Conservation (phyloP, 2,329 filamentous ascomycete genomes). For the Periconia macrospinosa region DNA sequence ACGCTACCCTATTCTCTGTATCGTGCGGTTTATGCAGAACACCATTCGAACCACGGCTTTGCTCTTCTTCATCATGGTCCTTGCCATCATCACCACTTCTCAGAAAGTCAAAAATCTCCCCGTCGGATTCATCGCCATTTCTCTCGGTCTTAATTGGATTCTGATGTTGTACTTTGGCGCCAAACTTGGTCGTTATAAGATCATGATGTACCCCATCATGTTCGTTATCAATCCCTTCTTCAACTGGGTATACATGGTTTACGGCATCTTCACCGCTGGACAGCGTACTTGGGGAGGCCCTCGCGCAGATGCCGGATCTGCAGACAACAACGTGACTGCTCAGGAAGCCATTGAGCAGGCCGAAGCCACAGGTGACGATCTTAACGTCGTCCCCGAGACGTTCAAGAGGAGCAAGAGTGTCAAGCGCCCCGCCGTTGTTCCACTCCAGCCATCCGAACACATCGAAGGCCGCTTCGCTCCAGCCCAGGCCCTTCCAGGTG, state of each 20-base stretch:
- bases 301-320: constrained; percentile 81
- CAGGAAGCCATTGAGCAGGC: constrained; percentile 84
- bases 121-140: constrained; percentile 90
- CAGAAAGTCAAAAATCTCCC: constrained; percentile 78
- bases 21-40: constrained; percentile 93
- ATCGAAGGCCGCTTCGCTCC: constrained; percentile 79
- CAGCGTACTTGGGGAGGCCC: constrained; percentile 96
- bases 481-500: constrained; percentile 67
- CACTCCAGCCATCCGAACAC: constrained; percentile 72
- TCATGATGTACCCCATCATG: constrained; percentile 94
- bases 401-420: constrained; percentile 65
- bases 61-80: constrained; percentile 89
- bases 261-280: constrained; percentile 91
- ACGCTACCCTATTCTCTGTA: constrained; percentile 81
- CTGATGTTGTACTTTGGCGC: constrained; percentile 96
- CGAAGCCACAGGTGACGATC: constrained; percentile 76
- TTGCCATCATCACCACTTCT: constrained; percentile 83
- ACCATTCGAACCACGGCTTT: constrained; percentile 93
- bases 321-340: constrained; percentile 73
- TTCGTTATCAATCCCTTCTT: constrained; percentile 94
- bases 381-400: constrained; percentile 86
- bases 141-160: constrained; percentile 88
- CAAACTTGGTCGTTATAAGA: constrained; percentile 85
- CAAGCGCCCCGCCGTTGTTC: constrained; percentile 54
- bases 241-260: constrained; percentile 98